phyloP scores from a whole-genome alignment of 495 filamentous ascomycete genomes.

The Aspergillus bridgeri region DNA sequence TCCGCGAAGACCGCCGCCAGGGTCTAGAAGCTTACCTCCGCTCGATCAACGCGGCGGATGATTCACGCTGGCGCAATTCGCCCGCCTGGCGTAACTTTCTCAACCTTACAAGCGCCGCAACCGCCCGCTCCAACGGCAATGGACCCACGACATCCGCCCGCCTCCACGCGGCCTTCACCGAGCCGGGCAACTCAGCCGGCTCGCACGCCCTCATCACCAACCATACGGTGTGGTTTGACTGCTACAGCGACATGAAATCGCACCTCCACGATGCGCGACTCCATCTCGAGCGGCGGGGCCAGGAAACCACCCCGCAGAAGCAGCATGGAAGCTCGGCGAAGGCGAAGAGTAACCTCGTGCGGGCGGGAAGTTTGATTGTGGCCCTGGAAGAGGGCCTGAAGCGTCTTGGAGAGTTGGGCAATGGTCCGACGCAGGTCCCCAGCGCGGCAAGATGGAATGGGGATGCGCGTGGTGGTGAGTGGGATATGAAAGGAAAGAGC shows the following conservation, averaged over 20 bases:
- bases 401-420: constrained; percentile 23
- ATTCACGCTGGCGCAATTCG: constrained; percentile 82
- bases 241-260: constrained; percentile 75
- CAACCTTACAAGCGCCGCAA: constrained; percentile 63
- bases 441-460: constrained; percentile 6
- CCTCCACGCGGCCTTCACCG: constrained; percentile 41
- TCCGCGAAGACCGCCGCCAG: constrained; percentile 74
- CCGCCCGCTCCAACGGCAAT: constrained; percentile 33
- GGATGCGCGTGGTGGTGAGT: constrained; percentile 16
- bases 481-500: no score
- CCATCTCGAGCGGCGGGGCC: constrained; percentile 70
- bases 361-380: constrained; percentile 63
- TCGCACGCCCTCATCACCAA: constrained; percentile 57
- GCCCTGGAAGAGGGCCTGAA: constrained; percentile 71
- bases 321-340: constrained; percentile 76
- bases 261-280: constrained; percentile 79
- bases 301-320: constrained; percentile 59
- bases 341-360: constrained; percentile 80
- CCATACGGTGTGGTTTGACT: constrained; percentile 81
- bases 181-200: constrained; percentile 39
- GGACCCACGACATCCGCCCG: constrained; percentile 28
- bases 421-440: no score
- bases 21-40: constrained; percentile 79
- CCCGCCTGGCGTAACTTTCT: constrained; percentile 83
- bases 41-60: constrained; percentile 70